Evolutionary conservation across 2,329 filamentous ascomycete species (phyloP).

Genomic region (Immersiporthe knoxdaviesiana): DNA sequence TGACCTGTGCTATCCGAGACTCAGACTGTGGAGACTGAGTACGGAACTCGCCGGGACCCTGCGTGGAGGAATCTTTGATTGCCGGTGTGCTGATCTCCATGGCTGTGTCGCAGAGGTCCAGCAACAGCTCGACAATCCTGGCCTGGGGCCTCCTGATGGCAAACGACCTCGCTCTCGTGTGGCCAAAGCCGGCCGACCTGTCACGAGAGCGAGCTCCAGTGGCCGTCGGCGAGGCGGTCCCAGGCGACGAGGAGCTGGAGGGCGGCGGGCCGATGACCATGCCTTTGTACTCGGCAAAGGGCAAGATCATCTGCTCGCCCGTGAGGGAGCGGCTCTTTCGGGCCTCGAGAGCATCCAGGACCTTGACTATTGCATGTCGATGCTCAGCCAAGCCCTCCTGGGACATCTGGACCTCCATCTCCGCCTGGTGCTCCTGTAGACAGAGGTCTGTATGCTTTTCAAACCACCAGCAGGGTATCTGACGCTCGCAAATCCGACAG

Average conservation of each 20-base stretch:
- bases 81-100: conserved; percentile 93
- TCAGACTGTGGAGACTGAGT: conserved; percentile 97
- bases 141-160: conserved; percentile 87
- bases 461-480: conserved; percentile 99
- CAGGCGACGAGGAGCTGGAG: conserved; percentile 71
- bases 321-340: conserved; percentile 67
- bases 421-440: conserved; percentile 90
- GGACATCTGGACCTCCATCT: conserved; percentile 96
- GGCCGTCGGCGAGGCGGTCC: conserved; percentile 70
- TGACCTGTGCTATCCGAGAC: conserved; percentile 87
- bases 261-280: conserved; percentile 78
- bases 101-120: conserved; percentile 94
- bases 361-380: conserved; percentile 90
- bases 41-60: conserved; percentile 74
- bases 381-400: conserved; percentile 93
- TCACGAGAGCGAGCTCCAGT: conserved; percentile 76
- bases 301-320: conserved; percentile 55
- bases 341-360: conserved; percentile 88
- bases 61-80: conserved; percentile 79
- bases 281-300: conserved; percentile 83
- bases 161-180: conserved; percentile 82
- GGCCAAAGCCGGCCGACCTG: conserved; percentile 72
- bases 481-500: conserved; percentile 95
- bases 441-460: conserved; percentile 98
- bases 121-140: conserved; percentile 89